A percentile compares a stretch with the other conserved stretches of the same genome.
phyloP scores from a whole-genome alignment of 257 asterid genomes.

The Przewalskia tangutica region DNA sequence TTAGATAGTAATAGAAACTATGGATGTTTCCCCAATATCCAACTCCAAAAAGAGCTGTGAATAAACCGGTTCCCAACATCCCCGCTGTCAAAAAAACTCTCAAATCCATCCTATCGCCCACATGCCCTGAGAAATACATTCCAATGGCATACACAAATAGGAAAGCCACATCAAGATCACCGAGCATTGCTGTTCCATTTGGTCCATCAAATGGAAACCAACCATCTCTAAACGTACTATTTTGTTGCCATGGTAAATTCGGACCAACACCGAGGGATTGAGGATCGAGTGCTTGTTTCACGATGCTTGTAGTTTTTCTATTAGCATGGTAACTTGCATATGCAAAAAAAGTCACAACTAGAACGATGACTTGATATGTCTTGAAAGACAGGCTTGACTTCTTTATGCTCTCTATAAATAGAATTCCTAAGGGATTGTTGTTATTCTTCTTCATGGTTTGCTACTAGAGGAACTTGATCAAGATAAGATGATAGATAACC shows the following conservation, averaged over 20 bases:
- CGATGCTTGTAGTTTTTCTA: constrained; percentile 83
- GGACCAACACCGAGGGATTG: constrained; percentile 37
- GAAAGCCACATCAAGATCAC: constrained; percentile 89
- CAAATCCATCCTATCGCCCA: constrained; percentile 81
- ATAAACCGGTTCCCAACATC: constrained; percentile 93
- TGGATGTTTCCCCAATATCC: constrained; percentile 84
- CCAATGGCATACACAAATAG: constrained; percentile 80
- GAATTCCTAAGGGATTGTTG: constrained; percentile 62
- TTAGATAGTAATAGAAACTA: constrained; percentile 52
- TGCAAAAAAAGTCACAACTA: constrained; percentile 71
- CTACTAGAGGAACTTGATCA: not conserved
- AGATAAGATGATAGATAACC: not conserved
- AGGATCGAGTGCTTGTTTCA: constrained; percentile 94
- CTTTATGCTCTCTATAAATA: constrained; percentile 40
- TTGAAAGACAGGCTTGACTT: constrained; percentile 57
- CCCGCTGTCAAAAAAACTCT: constrained; percentile 69
- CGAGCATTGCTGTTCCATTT: constrained; percentile 72
- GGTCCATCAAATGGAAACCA: constrained; percentile 82
- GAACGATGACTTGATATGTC: constrained; percentile 67
- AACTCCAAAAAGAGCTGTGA: constrained; percentile 72
- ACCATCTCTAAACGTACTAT: constrained; percentile 43
- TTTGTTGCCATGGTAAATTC: constrained; percentile 32
- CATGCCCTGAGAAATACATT: constrained; percentile 84
- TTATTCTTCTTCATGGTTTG: constrained; percentile 6
- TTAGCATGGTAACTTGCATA: constrained; percentile 78